Evolutionary conservation across 139 green algal genomes (phyloP), one percentile per base, ranked within the genome.

Genomic region (Penium margaritaceum): DNA sequence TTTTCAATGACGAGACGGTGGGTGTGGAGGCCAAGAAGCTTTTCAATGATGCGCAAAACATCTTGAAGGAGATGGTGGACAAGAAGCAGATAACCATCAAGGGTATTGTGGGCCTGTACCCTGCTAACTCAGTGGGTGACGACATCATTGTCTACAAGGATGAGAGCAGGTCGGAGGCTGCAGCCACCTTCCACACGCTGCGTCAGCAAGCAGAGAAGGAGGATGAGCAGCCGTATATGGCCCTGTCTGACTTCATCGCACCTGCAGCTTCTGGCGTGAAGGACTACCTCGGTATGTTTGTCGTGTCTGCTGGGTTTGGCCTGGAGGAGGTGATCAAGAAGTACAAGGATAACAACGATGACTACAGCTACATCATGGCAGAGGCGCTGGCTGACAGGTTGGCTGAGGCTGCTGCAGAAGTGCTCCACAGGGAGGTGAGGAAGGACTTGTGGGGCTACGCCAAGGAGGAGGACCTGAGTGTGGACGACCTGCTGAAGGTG

Each of bases 1-100:
- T 99, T 84, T 99, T 99, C 90, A 96, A 99, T 41, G 94, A 99
- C 64, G 84, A 94, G 70, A 95, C 90, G 1, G 94, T 99, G 35
- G 94, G 94, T 2, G 39, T 32, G 24, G 94, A 99, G 88, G 94
- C 94, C 32, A 94, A 92, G 82, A 96, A 96, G 86, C 89, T 99
- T 53, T 97, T 93, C 70, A 88, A 94, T 0, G 94, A 99, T 58
- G 94, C 94, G 17, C 43, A 79, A 30, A 43, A 29, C 9, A 88
- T 88, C 82, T n/a, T 88, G 39, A 39, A 84, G 39, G 88, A 97
- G 53, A 94, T 97, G 67, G 84, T 93, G n/a, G 69, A 83, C 1
- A 73, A 88, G 74, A 96, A 97, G 87, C 76, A 71, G 34, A 81
- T 99, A 24, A 70, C 37, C 9, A 76, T 97, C 43, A 87, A 89